Evolutionary conservation across 495 filamentous ascomycete species (phyloP), one percentile per base, ranked within the genome.

Genomic region (Xylaria sp.): DNA sequence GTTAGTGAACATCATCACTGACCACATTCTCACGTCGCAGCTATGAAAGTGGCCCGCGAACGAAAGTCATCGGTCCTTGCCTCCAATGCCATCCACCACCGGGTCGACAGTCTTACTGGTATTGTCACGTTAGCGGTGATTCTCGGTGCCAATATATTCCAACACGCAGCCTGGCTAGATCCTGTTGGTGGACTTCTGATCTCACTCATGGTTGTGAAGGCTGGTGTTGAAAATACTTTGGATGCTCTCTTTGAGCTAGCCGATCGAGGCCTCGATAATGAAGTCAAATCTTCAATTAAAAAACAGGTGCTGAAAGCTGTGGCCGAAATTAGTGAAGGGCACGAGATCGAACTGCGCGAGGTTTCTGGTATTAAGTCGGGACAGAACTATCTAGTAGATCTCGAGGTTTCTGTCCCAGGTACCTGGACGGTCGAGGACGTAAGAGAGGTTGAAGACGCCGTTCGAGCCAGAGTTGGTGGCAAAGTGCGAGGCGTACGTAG

Each of bases 1-100:
- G 19, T 9, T 53, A 21, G 9, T 69, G 58, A 53, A 8, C 3
- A 11, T 40, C 11, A 17, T 33, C 17, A 55, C 58, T 70, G 35
- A 70, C 58, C 14, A 5, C 46, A 8, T 43, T 43, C 52, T 50
- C 4, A 24, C 37, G 50, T 29, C 68, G 74, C 72, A 97, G 94
- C 95, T 40, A 97, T 98, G 90, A 98, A 97, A 86, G 89, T 98
- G 67, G 95, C 96, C n/a, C 89, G 90, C 73, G 93, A 97, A 76
- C 91, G 94, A 75, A 97, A 97, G 78, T 97, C 94, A 3, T 95
- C 94, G 19, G 94, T 99, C 65, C 90, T 99, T n/a, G 94, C 95
- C 26, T 97, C 93, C 61, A 99, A 99, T 79, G 96, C 96, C 5
- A 86, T 97, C 72, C 96, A 99, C 81, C 96, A 99, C 84, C 93